Evolutionary conservation across 352 stramenopile species (phyloP), one percentile per base, ranked within the genome.

Genomic region (Phytophthora pluvialis): DNA sequence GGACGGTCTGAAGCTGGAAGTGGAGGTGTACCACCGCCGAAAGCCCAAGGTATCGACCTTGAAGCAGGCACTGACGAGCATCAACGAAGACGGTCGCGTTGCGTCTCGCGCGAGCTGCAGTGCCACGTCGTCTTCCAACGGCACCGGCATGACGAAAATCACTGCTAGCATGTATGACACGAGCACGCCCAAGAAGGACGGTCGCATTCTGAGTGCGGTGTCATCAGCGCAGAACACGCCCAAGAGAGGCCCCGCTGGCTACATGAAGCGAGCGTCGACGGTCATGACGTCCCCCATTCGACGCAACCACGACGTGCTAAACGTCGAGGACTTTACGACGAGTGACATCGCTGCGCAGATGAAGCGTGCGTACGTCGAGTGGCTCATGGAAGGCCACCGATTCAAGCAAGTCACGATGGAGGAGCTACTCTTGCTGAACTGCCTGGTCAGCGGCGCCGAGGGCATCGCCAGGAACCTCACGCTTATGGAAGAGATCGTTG

Each of bases 331-430:
- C 56, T 94, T 94, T 38, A 83, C 72, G 10, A 77, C 91, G 6
- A 74, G 72, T 31, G 84, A 93, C 28, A 91, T 92, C 25, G 84
- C 86, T 0, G 64, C 69, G 9, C 64, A 76, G 45, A 91, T 95
- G 81, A 91, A 92, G 52, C 67, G 80, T 44, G 77, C 83, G 6
- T 93, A 93, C 42, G 81, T 92, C 8, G 81, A 90, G 72, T 92
- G 82, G 82, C 70, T 93, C 15, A 85, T 94, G 79, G 86, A 91
- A 67, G 77, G 67, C 32, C 76, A 83, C 21, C 82, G 84, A 12
- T 93, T 84, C 64, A 81, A 93, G 51, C 81, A 81, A 38, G 81
- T 93, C 10, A 81, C 81, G 26, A 93, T 94, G 83, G 86, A 94
- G 50, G 84, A 93, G 47, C 68, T 94, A 26, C 61, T 94, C 29